Base-by-base conservation (phyloP, 768 basidiomycete genomes). In the Mrakia gelida region DNA sequence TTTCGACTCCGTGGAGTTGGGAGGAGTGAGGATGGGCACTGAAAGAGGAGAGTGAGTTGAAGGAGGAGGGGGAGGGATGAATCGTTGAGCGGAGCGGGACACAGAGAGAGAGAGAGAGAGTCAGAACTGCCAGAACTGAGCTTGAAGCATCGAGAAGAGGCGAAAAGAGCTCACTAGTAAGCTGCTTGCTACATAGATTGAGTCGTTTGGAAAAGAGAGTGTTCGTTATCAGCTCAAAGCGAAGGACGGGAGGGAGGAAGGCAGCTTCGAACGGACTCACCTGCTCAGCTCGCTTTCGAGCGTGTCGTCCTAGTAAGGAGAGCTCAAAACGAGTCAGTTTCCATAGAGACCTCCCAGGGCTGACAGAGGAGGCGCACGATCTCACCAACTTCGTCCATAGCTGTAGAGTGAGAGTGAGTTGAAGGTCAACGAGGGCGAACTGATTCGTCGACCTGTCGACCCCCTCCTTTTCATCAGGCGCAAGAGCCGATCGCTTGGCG, bases 1-100 rank as follows among this genome's bases (percentile, higher is more conserved):
- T 78, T 56, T 73, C 77, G 52, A 78, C 77, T 43, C 77, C 77
- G 54, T 78, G 71, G 34, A 65, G 73, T 21, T 73, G 71, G 18
- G 56, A 61, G 6, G 62, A 30, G 15, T 49, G 63, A 52, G 77
- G 77, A 34, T 78, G 77, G 18, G 77, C 49, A 61, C 77, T 78
- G 65, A 11, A 1, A 26, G 56, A 52, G 23, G 52, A 23, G 30
- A 71, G 16, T 59, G 54, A n/a, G 52, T 30, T 21, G 73, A 28
- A 13, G 61, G 38, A n/a, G 41, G 73, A 28, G 6, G 61, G 38
- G 15, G 41, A 49, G 15, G 26, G 26, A 30, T n/a, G 32, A 28
- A 38, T 38, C 38, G 38, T 38, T 38, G 38, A 38, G 38, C 38
- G 38, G 38, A 38, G 38, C 32, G 26, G 38, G 65, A 32, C 26